phyloP scores from a whole-genome alignment of 306 rosid genomes.

The Lathyrus aphaca region DNA sequence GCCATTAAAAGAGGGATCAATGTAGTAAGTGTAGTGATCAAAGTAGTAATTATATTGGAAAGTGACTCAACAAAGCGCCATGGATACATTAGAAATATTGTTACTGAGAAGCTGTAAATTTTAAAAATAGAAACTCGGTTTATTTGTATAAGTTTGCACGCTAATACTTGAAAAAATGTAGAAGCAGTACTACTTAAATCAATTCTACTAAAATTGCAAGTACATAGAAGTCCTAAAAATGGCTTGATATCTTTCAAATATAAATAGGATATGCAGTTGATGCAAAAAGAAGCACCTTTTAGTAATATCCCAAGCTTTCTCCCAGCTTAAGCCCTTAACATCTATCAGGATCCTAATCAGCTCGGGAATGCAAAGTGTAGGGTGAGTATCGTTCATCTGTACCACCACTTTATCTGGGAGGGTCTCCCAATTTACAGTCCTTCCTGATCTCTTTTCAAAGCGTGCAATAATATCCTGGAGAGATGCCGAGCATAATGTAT shows the following conservation, averaged over 20 bases:
- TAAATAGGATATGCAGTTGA: conserved; percentile 22
- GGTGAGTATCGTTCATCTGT: conserved; percentile 96
- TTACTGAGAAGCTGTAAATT: conserved; percentile 11
- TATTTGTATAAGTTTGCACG: conserved; percentile 10
- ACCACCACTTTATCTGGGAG: conserved; percentile 81
- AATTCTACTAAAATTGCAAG: neutral
- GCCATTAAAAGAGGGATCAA: conserved; percentile 34
- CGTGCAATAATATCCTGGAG: conserved; percentile 84
- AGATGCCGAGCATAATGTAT: conserved; percentile 86
- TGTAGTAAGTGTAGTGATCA: conserved; percentile 20
- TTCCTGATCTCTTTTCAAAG: conserved; percentile 73
- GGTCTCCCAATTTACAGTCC: conserved; percentile 63
- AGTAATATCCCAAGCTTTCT: conserved; percentile 82
- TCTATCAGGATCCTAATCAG: conserved; percentile 74
- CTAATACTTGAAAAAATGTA: neutral
- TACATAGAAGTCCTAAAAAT: conserved; percentile 6
- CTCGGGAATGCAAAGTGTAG: conserved; percentile 94
- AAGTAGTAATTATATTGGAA: conserved; percentile 3
- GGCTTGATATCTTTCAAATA: conserved; percentile 3
- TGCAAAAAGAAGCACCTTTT: conserved; percentile 56
- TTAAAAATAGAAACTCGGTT: conserved; percentile 11
- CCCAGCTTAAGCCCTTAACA: conserved; percentile 77
- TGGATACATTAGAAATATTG: conserved; percentile 6
- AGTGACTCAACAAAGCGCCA: neutral
- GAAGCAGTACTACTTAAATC: neutral